Evolutionary conservation across 1,284 basidiomycete species (phyloP).

Genomic region (Naganishia sp.): DNA sequence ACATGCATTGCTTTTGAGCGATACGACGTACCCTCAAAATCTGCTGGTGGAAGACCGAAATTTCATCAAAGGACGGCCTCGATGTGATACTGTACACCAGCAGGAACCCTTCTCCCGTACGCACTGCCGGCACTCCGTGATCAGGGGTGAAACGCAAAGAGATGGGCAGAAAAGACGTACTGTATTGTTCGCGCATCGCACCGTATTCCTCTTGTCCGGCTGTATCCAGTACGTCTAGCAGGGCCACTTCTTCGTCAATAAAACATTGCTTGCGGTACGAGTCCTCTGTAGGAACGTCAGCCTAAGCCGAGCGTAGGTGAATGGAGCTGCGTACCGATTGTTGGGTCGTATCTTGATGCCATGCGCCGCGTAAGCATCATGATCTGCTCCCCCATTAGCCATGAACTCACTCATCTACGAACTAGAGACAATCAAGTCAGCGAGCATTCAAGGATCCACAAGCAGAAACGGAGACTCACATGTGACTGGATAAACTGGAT

Average conservation of each 20-base stretch:
- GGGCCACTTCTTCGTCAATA: constrained; percentile 61
- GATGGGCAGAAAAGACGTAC: constrained; percentile 58
- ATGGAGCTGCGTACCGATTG: constrained; percentile 23
- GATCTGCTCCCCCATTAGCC: not conserved
- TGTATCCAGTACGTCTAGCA: constrained; percentile 61
- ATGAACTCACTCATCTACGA: constrained; percentile 57
- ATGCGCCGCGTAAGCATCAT: not conserved
- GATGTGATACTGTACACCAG: constrained; percentile 99
- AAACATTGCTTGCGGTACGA: constrained; percentile 58
- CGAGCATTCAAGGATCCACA: not conserved
- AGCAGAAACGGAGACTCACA: constrained; percentile 25
- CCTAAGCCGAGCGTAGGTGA: too few relatives aligned
- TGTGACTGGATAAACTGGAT: constrained; percentile 59
- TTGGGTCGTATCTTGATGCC: constrained; percentile 32
- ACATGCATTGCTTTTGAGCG: not conserved
- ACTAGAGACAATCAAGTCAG: constrained; percentile 40
- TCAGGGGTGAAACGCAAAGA: constrained; percentile 20
- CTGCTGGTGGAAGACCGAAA: constrained; percentile 96
- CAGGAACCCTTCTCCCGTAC: constrained; percentile 95
- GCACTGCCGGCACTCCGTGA: constrained; percentile 57
- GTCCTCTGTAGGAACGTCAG: constrained; percentile 47
- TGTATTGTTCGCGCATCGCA: constrained; percentile 55
- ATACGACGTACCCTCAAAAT: constrained; percentile 67
- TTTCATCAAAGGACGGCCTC: constrained; percentile 96
- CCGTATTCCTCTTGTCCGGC: constrained; percentile 55